A percentile compares a stretch with the other conserved stretches of the same genome.
Conservation (phyloP, 2,329 filamentous ascomycete genomes). For the Aureobasidium sp. region DNA sequence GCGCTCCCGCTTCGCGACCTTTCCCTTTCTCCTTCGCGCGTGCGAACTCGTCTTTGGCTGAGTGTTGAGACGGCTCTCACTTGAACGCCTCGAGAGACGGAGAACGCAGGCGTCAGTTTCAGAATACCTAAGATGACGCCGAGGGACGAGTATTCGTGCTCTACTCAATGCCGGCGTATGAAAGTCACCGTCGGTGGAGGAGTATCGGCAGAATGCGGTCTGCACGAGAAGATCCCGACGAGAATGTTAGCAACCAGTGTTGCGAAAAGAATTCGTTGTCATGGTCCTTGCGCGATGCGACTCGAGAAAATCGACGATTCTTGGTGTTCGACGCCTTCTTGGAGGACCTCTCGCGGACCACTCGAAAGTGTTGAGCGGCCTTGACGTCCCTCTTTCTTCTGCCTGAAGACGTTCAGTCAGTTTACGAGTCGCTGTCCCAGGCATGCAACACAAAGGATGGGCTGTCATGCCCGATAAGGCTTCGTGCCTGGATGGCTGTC, state of each 20-base stretch:
- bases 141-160: neutral
- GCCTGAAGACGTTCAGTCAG: neutral
- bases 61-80: neutral
- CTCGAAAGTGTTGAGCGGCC: neutral
- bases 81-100: neutral
- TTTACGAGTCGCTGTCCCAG: neutral
- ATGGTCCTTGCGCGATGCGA: neutral
- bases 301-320: neutral
- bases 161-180: neutral
- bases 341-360: slow-evolving; percentile 7
- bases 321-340: neutral
- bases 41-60: neutral
- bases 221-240: neutral
- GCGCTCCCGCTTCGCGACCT: neutral
- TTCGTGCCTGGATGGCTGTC: neutral
- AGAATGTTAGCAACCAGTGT: neutral
- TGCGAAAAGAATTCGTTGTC: neutral
- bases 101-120: neutral
- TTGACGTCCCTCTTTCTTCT: neutral
- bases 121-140: neutral
- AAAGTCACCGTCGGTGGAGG: neutral
- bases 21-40: neutral
- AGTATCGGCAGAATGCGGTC: neutral
- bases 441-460: neutral
- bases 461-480: neutral